Base-by-base conservation (phyloP, 805 yeast species). In the Pichia californica region DNA sequence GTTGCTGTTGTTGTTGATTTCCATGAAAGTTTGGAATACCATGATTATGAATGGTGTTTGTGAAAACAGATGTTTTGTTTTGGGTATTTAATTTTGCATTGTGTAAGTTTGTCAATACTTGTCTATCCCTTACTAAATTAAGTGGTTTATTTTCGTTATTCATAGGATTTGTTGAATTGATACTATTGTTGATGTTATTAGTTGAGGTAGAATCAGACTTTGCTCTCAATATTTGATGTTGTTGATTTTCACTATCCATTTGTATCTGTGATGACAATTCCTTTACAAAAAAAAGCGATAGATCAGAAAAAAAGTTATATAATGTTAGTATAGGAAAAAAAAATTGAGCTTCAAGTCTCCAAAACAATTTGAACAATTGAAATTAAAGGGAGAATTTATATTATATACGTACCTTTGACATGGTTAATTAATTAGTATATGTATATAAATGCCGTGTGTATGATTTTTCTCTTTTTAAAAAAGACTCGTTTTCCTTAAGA, bases 241-340 rank as follows among this genome's bases (percentile, higher is more conserved):
- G 56, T 32, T 57, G 48, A 41, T 60, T 60, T 47, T 60, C 64
- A 29, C 59, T 60, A 27, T 59, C 61, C 34, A 56, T 43, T 43
- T 58, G 63, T 55, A 60, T 57, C 35, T 51, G 56, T 16, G 60
- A 53, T 16, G 60, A 53, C 25, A 40, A 43, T 47, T 58, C 59
- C 51, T 44, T 23, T 13, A 29, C n/a, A 31, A 6, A 25, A 21
- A 14, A 21, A 11, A 23, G n/a, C 28, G 40, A 31, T 40, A 37
- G 40, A 31, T 40, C 20, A 32, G 30, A 36, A 30, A 14, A 31
- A 35, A 20, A 27, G 23, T 28, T n/a, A 15, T 28, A 14, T 9
- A 33, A 33, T 37, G 40, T 27, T 28, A 28, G 26, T 37, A 37
- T 14, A n/a, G n/a, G n/a, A n/a, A n/a, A n/a, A n/a, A n/a, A n/a